Evolutionary conservation across 345 rosid species (phyloP).

Genomic region (Salix purpurea): DNA sequence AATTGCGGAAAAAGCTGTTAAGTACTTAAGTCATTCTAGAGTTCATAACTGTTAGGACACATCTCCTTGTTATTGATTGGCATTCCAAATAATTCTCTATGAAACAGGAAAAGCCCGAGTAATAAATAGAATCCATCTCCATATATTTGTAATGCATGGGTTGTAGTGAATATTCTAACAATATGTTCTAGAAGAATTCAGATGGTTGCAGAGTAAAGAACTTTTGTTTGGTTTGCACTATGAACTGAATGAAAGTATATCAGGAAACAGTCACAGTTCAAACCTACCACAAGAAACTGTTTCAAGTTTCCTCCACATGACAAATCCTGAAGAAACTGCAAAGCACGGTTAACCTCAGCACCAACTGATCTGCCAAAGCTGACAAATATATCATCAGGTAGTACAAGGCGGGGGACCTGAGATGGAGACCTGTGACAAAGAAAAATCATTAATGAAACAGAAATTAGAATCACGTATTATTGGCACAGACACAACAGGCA

Average conservation of each 20-base stretch:
- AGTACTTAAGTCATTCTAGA: not conserved
- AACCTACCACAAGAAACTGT: slow-evolving; percentile 66
- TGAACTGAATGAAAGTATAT: not conserved
- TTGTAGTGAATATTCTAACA: not conserved
- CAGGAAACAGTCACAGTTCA: not conserved
- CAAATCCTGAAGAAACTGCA: slow-evolving; percentile 71
- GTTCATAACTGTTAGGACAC: not conserved
- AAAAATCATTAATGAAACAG: not conserved
- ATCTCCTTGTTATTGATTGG: not conserved
- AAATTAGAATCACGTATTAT: not conserved
- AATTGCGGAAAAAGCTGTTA: not conserved
- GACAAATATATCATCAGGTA: slow-evolving; percentile 72
- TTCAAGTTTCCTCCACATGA: slow-evolving; percentile 69
- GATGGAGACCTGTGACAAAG: slow-evolving; percentile 50
- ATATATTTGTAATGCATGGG: not conserved
- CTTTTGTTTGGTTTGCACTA: not conserved
- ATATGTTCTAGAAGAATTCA: not conserved
- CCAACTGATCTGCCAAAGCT: slow-evolving; percentile 61
- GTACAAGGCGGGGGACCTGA: slow-evolving; percentile 65
- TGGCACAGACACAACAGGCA: not conserved
- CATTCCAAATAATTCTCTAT: not conserved
- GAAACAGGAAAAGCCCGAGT: not conserved
- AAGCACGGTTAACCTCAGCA: slow-evolving; percentile 55
- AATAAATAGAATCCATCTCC: not conserved
- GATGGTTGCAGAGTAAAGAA: not conserved